A percentile compares a stretch with the other conserved stretches of the same genome.
Conservation (phyloP, 2,329 filamentous ascomycete species). For the Aspergillus sp. region DNA sequence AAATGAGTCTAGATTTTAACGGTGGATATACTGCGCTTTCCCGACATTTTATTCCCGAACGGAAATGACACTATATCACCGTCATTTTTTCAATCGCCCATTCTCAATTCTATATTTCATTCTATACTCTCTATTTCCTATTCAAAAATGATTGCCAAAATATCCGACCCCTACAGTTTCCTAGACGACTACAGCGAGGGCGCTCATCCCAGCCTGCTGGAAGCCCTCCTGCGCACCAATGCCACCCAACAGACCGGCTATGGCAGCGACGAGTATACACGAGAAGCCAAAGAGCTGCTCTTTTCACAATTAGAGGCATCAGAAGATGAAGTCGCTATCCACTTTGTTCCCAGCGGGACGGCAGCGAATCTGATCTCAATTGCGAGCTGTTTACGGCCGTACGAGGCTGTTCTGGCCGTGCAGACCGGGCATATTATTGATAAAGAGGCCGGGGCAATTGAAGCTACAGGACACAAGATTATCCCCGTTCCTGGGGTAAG, state of each 20-base stretch:
- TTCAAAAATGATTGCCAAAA: conserved; percentile 10
- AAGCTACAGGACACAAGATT: conserved; percentile 54
- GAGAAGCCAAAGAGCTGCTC: conserved; percentile 45
- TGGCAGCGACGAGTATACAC: conserved; percentile 48
- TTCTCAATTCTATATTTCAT: background rate
- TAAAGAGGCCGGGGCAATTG: conserved; percentile 53
- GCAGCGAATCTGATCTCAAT: conserved; percentile 55
- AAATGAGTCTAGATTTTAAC: too few species aligned
- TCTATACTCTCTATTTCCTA: background rate
- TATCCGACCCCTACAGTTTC: conserved; percentile 44
- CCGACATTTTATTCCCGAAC: background rate
- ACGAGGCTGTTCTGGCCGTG: conserved; percentile 54
- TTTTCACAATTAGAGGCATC: conserved; percentile 30
- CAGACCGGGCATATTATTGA: conserved; percentile 52
- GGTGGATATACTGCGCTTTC: background rate
- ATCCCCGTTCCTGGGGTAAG: conserved; percentile 49
- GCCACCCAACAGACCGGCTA: conserved; percentile 49
- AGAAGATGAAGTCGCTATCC: conserved; percentile 46
- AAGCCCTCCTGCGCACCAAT: conserved; percentile 49
- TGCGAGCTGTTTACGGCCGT: conserved; percentile 51
- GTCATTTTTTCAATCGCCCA: background rate
- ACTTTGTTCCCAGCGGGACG: conserved; percentile 55
- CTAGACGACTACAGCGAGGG: conserved; percentile 56
- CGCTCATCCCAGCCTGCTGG: conserved; percentile 51
- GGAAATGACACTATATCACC: background rate